Conservation (phyloP, 176 grass and related monocot genomes). For the Triticum dicoccoides region DNA sequence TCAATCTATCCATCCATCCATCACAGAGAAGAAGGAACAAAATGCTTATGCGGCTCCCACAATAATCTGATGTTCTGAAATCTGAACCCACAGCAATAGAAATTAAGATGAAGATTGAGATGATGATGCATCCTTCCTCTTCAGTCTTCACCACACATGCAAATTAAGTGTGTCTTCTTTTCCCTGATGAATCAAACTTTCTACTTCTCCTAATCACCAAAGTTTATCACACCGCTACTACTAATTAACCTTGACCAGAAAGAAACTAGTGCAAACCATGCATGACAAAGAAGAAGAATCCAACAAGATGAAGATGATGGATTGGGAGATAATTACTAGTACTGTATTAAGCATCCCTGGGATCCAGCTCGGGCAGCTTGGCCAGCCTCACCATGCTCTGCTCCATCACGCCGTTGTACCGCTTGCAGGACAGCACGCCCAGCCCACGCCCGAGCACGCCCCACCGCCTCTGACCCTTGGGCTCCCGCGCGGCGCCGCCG, state of each 20-base stretch:
- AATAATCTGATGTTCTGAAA: neutral
- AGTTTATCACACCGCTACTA: neutral
- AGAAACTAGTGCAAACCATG: neutral
- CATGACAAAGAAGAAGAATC: too few relatives aligned
- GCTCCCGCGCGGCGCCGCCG: neutral
- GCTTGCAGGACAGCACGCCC: constrained; percentile 51
- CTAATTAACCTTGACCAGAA: neutral
- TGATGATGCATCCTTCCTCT: neutral
- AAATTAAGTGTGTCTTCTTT: neutral
- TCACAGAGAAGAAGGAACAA: neutral
- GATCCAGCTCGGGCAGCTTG: constrained; percentile 34
- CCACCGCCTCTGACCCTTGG: constrained; percentile 8
- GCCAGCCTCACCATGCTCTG: constrained; percentile 49
- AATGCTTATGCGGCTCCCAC: neutral
- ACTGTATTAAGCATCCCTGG: constrained; percentile 9
- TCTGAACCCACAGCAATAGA: too few relatives aligned
- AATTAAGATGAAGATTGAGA: too few relatives aligned
- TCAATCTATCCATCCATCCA: neutral
- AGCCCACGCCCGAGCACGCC: constrained; percentile 10
- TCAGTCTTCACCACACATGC: neutral
- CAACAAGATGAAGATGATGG: neutral
- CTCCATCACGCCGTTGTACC: constrained; percentile 29
- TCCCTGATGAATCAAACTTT: neutral
- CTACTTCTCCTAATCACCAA: neutral
- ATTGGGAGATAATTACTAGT: neutral